These are phyloP conservation scores for Nakazawaea pomicola DNA, from an alignment of 805 yeast genomes.

Conservation along the genomic window DNA sequence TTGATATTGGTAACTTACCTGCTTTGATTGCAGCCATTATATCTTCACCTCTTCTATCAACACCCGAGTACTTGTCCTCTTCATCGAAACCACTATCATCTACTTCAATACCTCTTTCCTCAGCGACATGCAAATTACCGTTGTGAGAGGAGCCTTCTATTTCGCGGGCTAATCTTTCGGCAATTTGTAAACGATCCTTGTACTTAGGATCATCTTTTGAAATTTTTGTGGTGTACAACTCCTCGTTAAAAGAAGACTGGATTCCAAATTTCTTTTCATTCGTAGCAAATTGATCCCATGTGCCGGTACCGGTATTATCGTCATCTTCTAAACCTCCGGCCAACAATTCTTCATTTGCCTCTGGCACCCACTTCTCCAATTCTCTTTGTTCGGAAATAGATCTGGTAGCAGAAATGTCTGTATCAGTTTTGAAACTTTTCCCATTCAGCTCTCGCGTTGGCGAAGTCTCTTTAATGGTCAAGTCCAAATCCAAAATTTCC, in stretches of 20 bases:
- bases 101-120: slow-evolving; percentile 75
- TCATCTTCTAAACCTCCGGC: slow-evolving; percentile 34
- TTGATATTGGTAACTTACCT: too few relatives aligned
- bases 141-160: slow-evolving; percentile 63
- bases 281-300: slow-evolving; percentile 95
- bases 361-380: slow-evolving; percentile 83
- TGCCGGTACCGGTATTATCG: slow-evolving; percentile 18
- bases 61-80: slow-evolving; percentile 95
- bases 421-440: slow-evolving; percentile 66
- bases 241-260: slow-evolving; percentile 78
- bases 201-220: slow-evolving; percentile 71
- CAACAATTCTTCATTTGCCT: slow-evolving; percentile 28
- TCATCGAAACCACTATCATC: slow-evolving; percentile 91
- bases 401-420: slow-evolving; percentile 64
- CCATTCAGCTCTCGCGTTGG: slow-evolving; percentile 16
- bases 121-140: slow-evolving; percentile 79
- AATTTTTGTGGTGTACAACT: slow-evolving; percentile 76
- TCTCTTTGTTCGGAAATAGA: slow-evolving; percentile 56
- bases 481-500: slow-evolving; percentile 36
- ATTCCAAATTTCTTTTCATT: slow-evolving; percentile 88
- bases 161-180: slow-evolving; percentile 77
- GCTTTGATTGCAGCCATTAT: slow-evolving; percentile 40
- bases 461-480: slow-evolving; percentile 14
- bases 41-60: slow-evolving; percentile 54
- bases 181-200: slow-evolving; percentile 55